phyloP scores from a whole-genome alignment of 768 basidiomycete genomes.

The Phaffia tasmanica region DNA sequence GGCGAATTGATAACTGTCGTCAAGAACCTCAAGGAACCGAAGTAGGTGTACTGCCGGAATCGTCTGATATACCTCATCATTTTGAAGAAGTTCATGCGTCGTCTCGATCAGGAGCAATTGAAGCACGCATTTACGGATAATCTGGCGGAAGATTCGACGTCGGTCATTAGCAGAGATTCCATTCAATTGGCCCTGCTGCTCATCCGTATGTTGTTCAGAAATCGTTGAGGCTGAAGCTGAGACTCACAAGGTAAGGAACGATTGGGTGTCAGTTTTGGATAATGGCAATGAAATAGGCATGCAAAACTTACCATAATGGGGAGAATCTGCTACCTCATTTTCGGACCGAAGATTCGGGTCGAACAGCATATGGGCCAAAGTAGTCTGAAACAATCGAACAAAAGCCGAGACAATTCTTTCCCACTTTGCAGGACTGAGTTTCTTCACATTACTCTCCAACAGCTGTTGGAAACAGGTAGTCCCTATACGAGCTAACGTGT shows the following conservation, averaged over 20 bases:
- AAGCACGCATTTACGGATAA: constrained; percentile 98
- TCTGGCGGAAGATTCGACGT: constrained; percentile 86
- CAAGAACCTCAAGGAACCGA: constrained; percentile 85
- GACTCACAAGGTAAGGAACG: background rate
- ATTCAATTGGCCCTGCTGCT: background rate
- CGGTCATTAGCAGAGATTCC: constrained; percentile 46
- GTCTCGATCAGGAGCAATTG: constrained; percentile 94
- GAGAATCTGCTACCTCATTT: constrained; percentile 39
- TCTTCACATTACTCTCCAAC: constrained; percentile 79
- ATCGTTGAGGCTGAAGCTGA: background rate
- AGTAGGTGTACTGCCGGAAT: constrained; percentile 91
- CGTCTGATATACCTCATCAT: constrained; percentile 76
- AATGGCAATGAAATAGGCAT: background rate
- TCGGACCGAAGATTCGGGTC: constrained; percentile 82
- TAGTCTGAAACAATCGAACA: constrained; percentile 90
- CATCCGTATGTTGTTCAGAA: no score
- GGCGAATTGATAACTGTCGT: constrained; percentile 96
- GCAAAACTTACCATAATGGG: constrained; percentile 6
- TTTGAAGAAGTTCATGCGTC: constrained; percentile 86
- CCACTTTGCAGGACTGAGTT: constrained; percentile 71
- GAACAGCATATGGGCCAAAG: constrained; percentile 92
- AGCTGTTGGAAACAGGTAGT: constrained; percentile 96
- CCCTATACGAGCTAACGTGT: constrained; percentile 91
- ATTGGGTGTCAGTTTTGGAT: background rate
- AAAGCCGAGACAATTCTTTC: constrained; percentile 85